Evolutionary conservation across 73 alveolate genomes (phyloP).

Genomic region (Urostyla sp.): DNA sequence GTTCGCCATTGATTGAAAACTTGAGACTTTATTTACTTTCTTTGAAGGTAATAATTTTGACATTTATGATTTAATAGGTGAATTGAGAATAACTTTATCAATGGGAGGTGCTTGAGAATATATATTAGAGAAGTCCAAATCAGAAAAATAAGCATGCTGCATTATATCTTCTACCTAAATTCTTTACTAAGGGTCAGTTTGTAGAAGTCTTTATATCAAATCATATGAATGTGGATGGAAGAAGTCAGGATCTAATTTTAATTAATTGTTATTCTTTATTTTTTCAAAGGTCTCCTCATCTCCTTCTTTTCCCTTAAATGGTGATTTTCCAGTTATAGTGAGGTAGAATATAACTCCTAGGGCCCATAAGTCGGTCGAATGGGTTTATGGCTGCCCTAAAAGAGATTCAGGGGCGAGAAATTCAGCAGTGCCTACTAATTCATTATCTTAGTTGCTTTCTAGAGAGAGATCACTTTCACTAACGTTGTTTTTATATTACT

Average conservation of each 20-base stretch:
- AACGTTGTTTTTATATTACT: too few relatives aligned
- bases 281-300: slow-evolving; percentile 31
- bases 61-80: slow-evolving; percentile 3
- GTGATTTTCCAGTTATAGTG: slow-evolving; percentile 90
- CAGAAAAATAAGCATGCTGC: slow-evolving; percentile 41
- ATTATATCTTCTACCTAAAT: slow-evolving; percentile 31
- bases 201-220: slow-evolving; percentile 1
- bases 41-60: slow-evolving; percentile 13
- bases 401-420: slow-evolving; percentile 87
- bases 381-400: slow-evolving; percentile 39
- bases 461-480: slow-evolving; percentile 17
- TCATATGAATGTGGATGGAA: slow-evolving; percentile 1
- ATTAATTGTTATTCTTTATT: slow-evolving; percentile 15
- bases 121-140: not conserved
- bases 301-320: slow-evolving; percentile 67
- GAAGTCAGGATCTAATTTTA: slow-evolving; percentile 12
- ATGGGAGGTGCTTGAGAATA: slow-evolving; percentile 23
- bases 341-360: slow-evolving; percentile 88
- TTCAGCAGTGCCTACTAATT: slow-evolving; percentile 90
- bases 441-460: slow-evolving; percentile 39
- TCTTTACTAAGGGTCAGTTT: slow-evolving; percentile 4
- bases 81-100: not conserved
- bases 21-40: slow-evolving; percentile 1
- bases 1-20: too few relatives aligned
- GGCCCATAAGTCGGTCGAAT: slow-evolving; percentile 93